phyloP scores from a whole-genome alignment of 208 protist genomes.

The Wallacemonas sp. region DNA sequence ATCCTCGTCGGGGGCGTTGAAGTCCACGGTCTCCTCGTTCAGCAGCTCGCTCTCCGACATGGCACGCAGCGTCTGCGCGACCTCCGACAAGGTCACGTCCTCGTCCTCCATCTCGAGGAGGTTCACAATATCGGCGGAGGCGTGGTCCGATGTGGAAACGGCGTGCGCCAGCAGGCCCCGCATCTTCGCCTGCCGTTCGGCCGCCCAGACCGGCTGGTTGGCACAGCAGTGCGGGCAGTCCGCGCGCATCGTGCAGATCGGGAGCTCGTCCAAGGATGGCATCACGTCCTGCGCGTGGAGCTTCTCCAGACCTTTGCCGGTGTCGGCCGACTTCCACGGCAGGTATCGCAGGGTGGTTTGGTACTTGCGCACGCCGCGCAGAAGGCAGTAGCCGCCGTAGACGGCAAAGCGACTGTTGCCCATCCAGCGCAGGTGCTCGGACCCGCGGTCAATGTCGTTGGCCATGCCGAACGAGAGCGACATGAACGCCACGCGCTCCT shows the following conservation, averaged over 20 bases:
- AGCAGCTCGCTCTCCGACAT: conserved; percentile 43
- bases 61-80: background rate
- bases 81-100: conserved; percentile 16
- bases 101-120: conserved; percentile 16
- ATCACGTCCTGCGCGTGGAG: conserved; percentile 39
- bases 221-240: conserved; percentile 67
- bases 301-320: conserved; percentile 64
- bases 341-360: conserved; percentile 66
- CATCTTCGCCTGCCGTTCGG: conserved; percentile 1
- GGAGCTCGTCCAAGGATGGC: conserved; percentile 40
- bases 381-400: conserved; percentile 63
- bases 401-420: conserved; percentile 80
- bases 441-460: conserved; percentile 87
- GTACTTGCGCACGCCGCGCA: conserved; percentile 64
- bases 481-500: conserved; percentile 81
- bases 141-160: background rate
- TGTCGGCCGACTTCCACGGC: conserved; percentile 48
- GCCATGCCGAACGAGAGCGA: conserved; percentile 79
- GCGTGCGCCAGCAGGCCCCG: background rate
- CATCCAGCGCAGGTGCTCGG: conserved; percentile 86
- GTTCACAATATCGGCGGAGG: conserved; percentile 5
- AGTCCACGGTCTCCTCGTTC: conserved; percentile 60
- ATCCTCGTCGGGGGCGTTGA: conserved; percentile 45
- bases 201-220: conserved; percentile 22
- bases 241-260: conserved; percentile 61